Conservation (phyloP, 2,329 filamentous ascomycete species). For the Alternaria atra region DNA sequence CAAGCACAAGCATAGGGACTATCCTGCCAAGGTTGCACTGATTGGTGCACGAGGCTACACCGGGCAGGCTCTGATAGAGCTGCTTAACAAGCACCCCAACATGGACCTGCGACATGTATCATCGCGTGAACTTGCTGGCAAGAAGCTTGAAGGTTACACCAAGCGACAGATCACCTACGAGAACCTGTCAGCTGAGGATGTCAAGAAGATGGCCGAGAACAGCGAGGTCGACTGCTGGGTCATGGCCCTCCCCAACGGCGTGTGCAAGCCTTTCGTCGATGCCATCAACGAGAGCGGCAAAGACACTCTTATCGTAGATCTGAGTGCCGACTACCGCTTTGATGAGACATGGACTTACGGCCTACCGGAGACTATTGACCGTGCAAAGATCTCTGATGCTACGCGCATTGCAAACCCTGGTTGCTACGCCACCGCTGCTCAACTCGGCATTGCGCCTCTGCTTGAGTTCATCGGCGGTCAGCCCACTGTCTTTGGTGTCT, state of each 20-base stretch:
- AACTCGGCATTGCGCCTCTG: conserved; percentile 86
- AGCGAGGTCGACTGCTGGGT: conserved; percentile 95
- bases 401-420: conserved; percentile 91
- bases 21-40: conserved; percentile 80
- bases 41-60: conserved; percentile 96
- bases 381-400: conserved; percentile 77
- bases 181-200: conserved; percentile 86
- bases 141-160: conserved; percentile 86
- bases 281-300: conserved; percentile 77
- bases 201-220: conserved; percentile 81
- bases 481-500: conserved; percentile 88
- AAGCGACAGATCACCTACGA: conserved; percentile 94
- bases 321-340: conserved; percentile 97
- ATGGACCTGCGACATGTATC: conserved; percentile 93
- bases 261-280: conserved; percentile 93
- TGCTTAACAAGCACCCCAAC: conserved; percentile 86
- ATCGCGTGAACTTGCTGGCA: conserved; percentile 88
- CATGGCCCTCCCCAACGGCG: conserved; percentile 94
- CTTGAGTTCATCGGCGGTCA: conserved; percentile 79
- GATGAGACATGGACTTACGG: conserved; percentile 87
- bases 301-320: conserved; percentile 83
- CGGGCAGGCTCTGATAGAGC: conserved; percentile 85
- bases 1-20: conserved; percentile 85
- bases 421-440: conserved; percentile 93
- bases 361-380: conserved; percentile 83